Evolutionary conservation across 2,329 filamentous ascomycete genomes (phyloP).

Genomic region (Diplocarpon mali): DNA sequence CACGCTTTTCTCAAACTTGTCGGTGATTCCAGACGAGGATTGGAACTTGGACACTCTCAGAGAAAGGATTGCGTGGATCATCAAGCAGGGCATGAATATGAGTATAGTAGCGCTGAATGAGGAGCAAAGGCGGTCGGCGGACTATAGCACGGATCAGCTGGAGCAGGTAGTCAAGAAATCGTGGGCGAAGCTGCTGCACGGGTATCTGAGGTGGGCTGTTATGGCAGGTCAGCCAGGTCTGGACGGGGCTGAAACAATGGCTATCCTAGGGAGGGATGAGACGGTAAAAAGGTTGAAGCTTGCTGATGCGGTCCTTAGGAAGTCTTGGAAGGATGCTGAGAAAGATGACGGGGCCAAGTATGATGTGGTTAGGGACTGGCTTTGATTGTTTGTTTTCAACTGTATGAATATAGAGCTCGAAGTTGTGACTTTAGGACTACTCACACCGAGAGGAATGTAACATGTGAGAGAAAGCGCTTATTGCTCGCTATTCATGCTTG

Average conservation of each 20-base stretch:
- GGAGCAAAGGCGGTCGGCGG: not conserved
- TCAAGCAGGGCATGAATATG: slow-evolving; percentile 3
- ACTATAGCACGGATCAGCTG: not conserved
- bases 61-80: slow-evolving; percentile 5
- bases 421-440: too few relatives aligned
- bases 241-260: slow-evolving; percentile 40
- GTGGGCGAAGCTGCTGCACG: slow-evolving; percentile 37
- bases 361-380: too few relatives aligned
- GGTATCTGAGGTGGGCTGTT: slow-evolving; percentile 46
- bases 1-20: slow-evolving; percentile 9
- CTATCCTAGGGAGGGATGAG: slow-evolving; percentile 41
- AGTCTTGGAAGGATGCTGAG: slow-evolving; percentile 5
- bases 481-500: too few relatives aligned
- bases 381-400: too few relatives aligned
- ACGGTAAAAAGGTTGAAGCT: slow-evolving; percentile 30
- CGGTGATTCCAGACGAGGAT: slow-evolving; percentile 6
- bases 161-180: slow-evolving; percentile 13
- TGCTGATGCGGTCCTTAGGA: slow-evolving; percentile 5
- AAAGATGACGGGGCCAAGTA: slow-evolving; percentile 2
- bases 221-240: slow-evolving; percentile 42
- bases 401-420: too few relatives aligned
- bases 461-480: too few relatives aligned
- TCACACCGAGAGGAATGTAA: too few relatives aligned
- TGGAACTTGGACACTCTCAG: slow-evolving; percentile 2
- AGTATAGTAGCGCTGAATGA: not conserved